phyloP scores from a whole-genome alignment of 2,329 filamentous ascomycete genomes.

The Akanthomyces uredinophilus region DNA sequence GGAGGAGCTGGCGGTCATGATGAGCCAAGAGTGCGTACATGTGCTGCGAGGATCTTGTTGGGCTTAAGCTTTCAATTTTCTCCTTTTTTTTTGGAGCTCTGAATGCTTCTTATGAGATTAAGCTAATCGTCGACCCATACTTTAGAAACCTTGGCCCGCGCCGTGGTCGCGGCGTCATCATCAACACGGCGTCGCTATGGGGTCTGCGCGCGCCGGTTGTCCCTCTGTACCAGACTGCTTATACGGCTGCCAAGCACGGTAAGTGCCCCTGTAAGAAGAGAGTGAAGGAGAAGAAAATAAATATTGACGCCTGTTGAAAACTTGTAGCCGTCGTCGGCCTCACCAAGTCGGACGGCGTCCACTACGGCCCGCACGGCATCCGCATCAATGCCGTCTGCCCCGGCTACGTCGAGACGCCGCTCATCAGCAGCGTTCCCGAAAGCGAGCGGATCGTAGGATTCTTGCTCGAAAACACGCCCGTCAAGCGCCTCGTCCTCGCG shows the following conservation, averaged over 20 bases:
- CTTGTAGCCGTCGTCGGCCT: slow-evolving; percentile 40
- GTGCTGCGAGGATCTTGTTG: no score
- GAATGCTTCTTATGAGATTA: no score
- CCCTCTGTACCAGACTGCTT: slow-evolving; percentile 28
- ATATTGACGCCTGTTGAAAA: not conserved
- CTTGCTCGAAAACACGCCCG: slow-evolving; percentile 10
- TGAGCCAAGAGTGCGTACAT: slow-evolving; percentile 39
- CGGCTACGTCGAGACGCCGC: slow-evolving; percentile 34
- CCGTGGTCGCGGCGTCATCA: slow-evolving; percentile 44
- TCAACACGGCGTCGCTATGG: slow-evolving; percentile 43
- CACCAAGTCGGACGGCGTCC: slow-evolving; percentile 48
- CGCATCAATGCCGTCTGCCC: slow-evolving; percentile 59
- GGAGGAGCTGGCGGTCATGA: slow-evolving; percentile 47
- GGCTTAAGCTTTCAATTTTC: no score
- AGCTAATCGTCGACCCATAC: no score
- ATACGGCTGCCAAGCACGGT: slow-evolving; percentile 49
- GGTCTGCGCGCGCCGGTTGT: not conserved
- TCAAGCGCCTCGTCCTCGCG: slow-evolving; percentile 15
- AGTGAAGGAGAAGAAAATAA: no score
- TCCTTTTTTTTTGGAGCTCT: not conserved
- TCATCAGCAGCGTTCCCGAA: not conserved
- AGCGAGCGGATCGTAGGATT: not conserved
- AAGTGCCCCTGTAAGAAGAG: not conserved
- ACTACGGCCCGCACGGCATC: slow-evolving; percentile 46
- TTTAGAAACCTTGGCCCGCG: slow-evolving; percentile 29